Conservation (phyloP, 495 filamentous ascomycete species). For the Tuber microsphaerosporum region DNA sequence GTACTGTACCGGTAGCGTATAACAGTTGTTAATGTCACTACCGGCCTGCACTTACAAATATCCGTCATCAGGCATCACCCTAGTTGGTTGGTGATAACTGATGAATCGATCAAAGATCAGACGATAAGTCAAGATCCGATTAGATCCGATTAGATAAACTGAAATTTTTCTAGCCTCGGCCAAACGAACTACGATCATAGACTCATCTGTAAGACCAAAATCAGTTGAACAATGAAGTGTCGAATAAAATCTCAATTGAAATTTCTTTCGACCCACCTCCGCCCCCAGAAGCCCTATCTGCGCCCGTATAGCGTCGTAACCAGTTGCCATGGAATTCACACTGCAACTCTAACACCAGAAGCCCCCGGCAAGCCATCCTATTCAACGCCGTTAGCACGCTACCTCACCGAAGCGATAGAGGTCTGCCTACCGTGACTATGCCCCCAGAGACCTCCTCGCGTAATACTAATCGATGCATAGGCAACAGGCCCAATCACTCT, state of each 20-base stretch:
- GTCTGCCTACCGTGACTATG: slow-evolving; percentile 45
- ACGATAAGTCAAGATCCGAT: not conserved
- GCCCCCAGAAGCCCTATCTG: not conserved
- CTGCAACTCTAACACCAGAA: not conserved
- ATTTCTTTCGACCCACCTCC: not conserved
- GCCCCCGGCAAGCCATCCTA: slow-evolving; percentile 44
- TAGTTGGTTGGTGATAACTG: not conserved
- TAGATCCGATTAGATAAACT: not conserved
- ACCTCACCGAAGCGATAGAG: slow-evolving; percentile 72
- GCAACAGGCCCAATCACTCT: slow-evolving; percentile 84
- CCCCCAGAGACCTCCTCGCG: not conserved
- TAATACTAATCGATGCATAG: slow-evolving; percentile 42
- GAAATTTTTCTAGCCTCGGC: not conserved
- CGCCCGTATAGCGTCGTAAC: not conserved
- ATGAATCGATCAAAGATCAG: not conserved
- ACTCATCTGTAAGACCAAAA: not conserved
- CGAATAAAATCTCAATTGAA: not conserved
- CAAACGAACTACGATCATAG: not conserved
- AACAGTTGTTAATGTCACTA: not conserved
- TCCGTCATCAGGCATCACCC: not conserved
- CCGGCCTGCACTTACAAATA: not conserved
- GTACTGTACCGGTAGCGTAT: not conserved
- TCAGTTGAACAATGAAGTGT: not conserved
- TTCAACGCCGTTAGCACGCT: slow-evolving; percentile 85
- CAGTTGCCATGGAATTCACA: not conserved